Percentiles rank a stretch among this genome's conserved stretches.
These are phyloP conservation scores for Colletotrichum viniferum DNA, from an alignment of 2,329 filamentous ascomycete genomes.

Conservation along the genomic window DNA sequence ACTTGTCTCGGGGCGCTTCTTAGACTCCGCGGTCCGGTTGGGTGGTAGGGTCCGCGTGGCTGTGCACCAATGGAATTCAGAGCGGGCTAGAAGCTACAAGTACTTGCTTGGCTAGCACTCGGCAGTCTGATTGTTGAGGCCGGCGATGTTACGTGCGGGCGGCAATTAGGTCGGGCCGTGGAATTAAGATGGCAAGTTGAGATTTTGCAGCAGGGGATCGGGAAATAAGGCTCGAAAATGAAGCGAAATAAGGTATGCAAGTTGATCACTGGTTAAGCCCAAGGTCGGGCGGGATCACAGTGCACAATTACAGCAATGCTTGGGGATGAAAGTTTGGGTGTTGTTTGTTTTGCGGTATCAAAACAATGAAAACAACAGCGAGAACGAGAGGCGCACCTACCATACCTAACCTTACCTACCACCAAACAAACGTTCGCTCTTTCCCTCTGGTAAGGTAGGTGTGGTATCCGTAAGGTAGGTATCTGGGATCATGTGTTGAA, in stretches of 20 bases:
- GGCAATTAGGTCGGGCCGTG: constrained; percentile 16
- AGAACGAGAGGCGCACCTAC: not conserved
- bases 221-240: not conserved
- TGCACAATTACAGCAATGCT: not conserved
- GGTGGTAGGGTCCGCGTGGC: constrained; percentile 7
- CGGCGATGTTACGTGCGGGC: not conserved
- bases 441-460: not conserved
- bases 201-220: not conserved
- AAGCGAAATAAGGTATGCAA: not conserved
- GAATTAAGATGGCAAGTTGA: not conserved
- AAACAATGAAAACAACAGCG: not conserved
- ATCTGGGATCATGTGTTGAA: not conserved
- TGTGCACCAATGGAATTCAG: constrained; percentile 5
- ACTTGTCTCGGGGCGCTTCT: constrained; percentile 12
- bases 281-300: not conserved
- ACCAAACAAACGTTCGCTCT: not conserved
- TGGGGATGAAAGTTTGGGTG: not conserved
- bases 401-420: not conserved
- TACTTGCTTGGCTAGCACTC: not conserved
- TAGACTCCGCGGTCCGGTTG: not conserved
- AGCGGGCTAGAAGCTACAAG: not conserved
- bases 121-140: not conserved
- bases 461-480: too few species aligned
- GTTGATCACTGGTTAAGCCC: not conserved
- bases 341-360: not conserved